These are phyloP conservation scores for Backusella sp. DNA, from an alignment of 192 early-diverging fungal genomes.

Conservation along the genomic window DNA sequence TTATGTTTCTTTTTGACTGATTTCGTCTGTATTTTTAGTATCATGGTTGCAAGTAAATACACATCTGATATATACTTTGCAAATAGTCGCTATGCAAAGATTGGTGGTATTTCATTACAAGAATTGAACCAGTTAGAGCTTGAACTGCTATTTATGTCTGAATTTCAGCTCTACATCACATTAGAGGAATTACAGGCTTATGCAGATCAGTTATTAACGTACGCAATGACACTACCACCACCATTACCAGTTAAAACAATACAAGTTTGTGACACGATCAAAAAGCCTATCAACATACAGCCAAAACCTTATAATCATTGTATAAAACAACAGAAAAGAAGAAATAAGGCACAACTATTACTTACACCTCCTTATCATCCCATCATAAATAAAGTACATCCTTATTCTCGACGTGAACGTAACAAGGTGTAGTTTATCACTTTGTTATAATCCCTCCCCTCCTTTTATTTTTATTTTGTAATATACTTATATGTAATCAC, in stretches of 20 bases:
- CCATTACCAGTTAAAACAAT: background rate
- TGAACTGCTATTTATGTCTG: slow-evolving; percentile 67
- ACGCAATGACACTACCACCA: slow-evolving; percentile 16
- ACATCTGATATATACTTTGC: slow-evolving; percentile 69
- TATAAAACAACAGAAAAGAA: background rate
- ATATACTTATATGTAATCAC: background rate
- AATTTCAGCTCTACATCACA: slow-evolving; percentile 67
- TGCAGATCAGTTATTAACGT: slow-evolving; percentile 56
- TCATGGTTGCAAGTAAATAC: slow-evolving; percentile 69
- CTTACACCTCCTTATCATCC: slow-evolving; percentile 10
- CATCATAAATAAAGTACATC: background rate
- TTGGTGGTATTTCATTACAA: slow-evolving; percentile 65
- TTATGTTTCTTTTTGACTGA: background rate
- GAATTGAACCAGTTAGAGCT: slow-evolving; percentile 79
- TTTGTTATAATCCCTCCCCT: background rate
- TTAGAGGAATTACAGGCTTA: slow-evolving; percentile 57
- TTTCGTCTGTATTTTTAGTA: slow-evolving; percentile 27
- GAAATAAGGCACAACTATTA: background rate
- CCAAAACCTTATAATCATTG: background rate
- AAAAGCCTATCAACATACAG: background rate
- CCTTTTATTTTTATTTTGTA: background rate
- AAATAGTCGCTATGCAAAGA: slow-evolving; percentile 70
- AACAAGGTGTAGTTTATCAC: background rate
- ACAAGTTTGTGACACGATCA: background rate
- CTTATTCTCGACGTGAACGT: background rate